A percentile compares a stretch with the other conserved stretches of the same genome.
Conservation (phyloP, 2,329 filamentous ascomycete species). For the Paecilomyces formosus region DNA sequence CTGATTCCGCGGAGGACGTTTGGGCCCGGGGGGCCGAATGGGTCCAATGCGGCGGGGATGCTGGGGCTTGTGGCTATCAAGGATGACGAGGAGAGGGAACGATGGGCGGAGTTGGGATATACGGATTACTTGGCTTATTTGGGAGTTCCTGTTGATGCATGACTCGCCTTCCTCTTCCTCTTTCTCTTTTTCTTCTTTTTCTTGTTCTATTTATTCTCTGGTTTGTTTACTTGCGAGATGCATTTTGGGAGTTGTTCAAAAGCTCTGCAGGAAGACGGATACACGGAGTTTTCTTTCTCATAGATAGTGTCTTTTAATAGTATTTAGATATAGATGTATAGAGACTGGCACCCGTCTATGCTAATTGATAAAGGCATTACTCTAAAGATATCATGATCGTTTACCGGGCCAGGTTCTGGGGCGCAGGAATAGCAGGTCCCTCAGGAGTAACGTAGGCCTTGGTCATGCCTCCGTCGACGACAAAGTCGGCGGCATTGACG, state of each 20-base stretch:
- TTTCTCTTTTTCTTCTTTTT: neutral
- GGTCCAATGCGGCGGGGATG: conserved; percentile 17
- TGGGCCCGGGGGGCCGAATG: conserved; percentile 8
- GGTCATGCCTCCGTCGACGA: conserved; percentile 92
- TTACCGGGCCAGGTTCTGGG: conserved; percentile 39
- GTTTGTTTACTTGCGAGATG: neutral
- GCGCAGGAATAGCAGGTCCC: conserved; percentile 47
- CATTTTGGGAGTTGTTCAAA: neutral
- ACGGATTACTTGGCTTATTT: conserved; percentile 11
- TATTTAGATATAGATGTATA: neutral
- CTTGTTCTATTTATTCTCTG: neutral
- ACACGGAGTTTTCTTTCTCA: neutral
- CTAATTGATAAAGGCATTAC: neutral
- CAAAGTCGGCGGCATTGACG: conserved; percentile 62
- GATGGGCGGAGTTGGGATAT: conserved; percentile 12
- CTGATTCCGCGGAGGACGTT: conserved; percentile 11
- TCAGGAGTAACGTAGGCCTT: conserved; percentile 72
- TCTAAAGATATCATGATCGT: neutral
- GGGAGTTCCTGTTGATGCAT: conserved; percentile 9
- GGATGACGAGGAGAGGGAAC: conserved; percentile 11
- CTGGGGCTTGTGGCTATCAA: conserved; percentile 16
- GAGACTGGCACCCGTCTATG: neutral
- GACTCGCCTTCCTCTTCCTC: too few species aligned
- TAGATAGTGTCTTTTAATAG: neutral
- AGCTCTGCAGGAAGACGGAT: neutral